These are phyloP conservation scores for Ilyonectria sp. DNA, from an alignment of 2,329 filamentous ascomycete genomes.

Conservation along the genomic window DNA sequence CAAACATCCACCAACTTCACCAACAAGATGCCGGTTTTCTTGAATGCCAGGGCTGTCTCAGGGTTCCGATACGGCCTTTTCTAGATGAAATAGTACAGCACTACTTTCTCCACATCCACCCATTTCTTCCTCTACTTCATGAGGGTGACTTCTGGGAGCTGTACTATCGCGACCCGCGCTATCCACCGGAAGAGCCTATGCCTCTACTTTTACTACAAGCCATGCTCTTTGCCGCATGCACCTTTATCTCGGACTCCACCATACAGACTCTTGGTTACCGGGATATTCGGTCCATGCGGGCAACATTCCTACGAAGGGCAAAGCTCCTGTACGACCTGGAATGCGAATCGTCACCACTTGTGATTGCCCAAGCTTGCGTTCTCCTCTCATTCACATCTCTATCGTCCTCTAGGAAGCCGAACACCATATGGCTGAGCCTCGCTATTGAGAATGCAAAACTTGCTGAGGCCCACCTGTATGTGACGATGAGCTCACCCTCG, in stretches of 20 bases:
- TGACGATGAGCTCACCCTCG: not conserved
- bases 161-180: not conserved
- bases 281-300: slow-evolving; percentile 7
- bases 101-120: slow-evolving; percentile 62
- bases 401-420: slow-evolving; percentile 9
- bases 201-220: slow-evolving; percentile 11
- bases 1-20: slow-evolving; percentile 52
- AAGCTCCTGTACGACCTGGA: slow-evolving; percentile 13
- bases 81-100: slow-evolving; percentile 64
- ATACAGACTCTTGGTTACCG: not conserved
- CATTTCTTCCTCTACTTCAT: slow-evolving; percentile 58
- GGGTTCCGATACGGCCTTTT: slow-evolving; percentile 57
- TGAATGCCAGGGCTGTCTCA: slow-evolving; percentile 61
- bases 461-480: not conserved
- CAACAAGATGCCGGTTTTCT: slow-evolving; percentile 63
- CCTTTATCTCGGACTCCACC: slow-evolving; percentile 2
- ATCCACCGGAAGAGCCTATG: not conserved
- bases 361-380: not conserved
- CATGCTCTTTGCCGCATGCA: slow-evolving; percentile 17
- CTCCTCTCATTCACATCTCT: slow-evolving; percentile 14
- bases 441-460: slow-evolving; percentile 14
- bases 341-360: not conserved
- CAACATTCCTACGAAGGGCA: slow-evolving; percentile 4
- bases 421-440: not conserved
- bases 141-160: slow-evolving; percentile 54